Conservation (phyloP, 164 flowering plant genomes). For the Paratinospora sagittata region DNA sequence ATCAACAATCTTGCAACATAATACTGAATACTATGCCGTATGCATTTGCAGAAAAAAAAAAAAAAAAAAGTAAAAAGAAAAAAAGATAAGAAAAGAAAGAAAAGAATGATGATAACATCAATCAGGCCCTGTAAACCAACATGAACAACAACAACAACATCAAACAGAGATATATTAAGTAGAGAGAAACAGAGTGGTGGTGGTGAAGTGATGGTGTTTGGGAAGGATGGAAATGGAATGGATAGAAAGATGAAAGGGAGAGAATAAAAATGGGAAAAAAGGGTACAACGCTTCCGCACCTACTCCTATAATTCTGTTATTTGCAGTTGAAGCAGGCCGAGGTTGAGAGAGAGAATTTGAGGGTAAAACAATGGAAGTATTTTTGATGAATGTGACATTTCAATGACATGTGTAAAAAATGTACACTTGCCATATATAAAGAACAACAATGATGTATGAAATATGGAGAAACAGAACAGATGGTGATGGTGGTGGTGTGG, state of each 20-base stretch:
- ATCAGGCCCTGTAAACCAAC: conserved; percentile 25
- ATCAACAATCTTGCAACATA: conserved; percentile 13
- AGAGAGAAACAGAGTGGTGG: neutral
- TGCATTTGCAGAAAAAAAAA: conserved; percentile 13
- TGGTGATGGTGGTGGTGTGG: no score
- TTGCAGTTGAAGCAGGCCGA: conserved; percentile 62
- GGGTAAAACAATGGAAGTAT: conserved; percentile 12
- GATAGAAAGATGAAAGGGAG: neutral
- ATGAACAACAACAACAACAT: neutral
- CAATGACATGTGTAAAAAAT: conserved; percentile 49
- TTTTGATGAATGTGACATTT: conserved; percentile 14
- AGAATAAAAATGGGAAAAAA: neutral
- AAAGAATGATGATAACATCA: conserved; percentile 22
- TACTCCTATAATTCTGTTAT: conserved; percentile 30
- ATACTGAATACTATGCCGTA: conserved; percentile 21
- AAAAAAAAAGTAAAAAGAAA: no score
- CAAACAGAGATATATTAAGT: conserved; percentile 2
- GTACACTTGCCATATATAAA: conserved; percentile 50
- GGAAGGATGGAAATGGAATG: neutral
- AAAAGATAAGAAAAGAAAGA: conserved; percentile 10
- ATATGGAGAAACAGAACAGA: conserved; percentile 1
- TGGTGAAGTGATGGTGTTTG: neutral
- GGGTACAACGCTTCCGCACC: conserved; percentile 61
- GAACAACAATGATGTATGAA: neutral
- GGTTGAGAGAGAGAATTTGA: conserved; percentile 50